Evolutionary conservation across 78 protist genomes (phyloP).

Genomic region (Monocercomonoides exilis): DNA sequence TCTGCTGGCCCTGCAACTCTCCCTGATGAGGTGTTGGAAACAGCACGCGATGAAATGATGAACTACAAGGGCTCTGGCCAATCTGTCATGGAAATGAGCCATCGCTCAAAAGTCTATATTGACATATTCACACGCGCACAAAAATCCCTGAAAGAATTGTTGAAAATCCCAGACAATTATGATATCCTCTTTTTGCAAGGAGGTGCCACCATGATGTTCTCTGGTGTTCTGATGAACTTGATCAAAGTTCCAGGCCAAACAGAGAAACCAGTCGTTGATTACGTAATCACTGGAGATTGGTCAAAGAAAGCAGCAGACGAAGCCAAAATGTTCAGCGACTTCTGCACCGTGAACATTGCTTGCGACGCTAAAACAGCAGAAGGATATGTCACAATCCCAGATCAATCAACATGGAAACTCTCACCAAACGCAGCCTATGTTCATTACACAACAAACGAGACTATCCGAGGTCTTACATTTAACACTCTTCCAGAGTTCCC

Average conservation of each 20-base stretch:
- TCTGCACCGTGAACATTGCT: constrained; percentile 49
- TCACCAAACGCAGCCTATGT: constrained; percentile 59
- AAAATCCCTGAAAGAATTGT: constrained; percentile 16
- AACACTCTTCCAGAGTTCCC: constrained; percentile 37
- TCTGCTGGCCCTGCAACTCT: constrained; percentile 86
- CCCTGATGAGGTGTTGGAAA: constrained; percentile 62
- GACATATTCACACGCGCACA: constrained; percentile 34
- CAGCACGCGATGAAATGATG: constrained; percentile 61
- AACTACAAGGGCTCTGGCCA: constrained; percentile 57
- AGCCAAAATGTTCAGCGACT: constrained; percentile 34
- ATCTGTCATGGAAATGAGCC: constrained; percentile 71
- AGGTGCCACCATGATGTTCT: constrained; percentile 80
- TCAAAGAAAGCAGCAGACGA: constrained; percentile 73
- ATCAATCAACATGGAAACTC: constrained; percentile 39
- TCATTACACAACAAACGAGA: constrained; percentile 85
- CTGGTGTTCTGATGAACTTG: constrained; percentile 84
- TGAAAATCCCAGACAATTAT: constrained; percentile 70
- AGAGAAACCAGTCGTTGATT: too few species aligned
- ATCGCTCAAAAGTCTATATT: constrained; percentile 54
- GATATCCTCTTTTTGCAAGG: constrained; percentile 85
- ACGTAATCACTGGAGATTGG: constrained; percentile 87
- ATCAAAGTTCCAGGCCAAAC: constrained; percentile 13
- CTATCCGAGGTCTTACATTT: constrained; percentile 75
- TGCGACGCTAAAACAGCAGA: constrained; percentile 18
- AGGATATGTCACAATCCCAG: constrained; percentile 34